These are phyloP conservation scores for Apiospora phragmitis DNA, from an alignment of 2,329 filamentous ascomycete species.

Conservation along the genomic window DNA sequence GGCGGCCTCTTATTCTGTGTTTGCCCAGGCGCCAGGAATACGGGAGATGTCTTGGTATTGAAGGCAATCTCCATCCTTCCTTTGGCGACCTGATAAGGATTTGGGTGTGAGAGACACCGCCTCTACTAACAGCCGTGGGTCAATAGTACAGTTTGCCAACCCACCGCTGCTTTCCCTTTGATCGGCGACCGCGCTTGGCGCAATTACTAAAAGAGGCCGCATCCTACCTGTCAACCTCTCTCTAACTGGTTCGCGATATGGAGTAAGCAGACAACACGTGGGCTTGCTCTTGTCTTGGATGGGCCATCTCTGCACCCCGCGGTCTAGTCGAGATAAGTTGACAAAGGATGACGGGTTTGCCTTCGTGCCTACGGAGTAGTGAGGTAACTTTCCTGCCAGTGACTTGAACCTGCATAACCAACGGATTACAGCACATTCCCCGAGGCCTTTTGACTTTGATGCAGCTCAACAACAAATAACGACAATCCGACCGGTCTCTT, in stretches of 20 bases:
- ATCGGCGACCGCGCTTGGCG: background rate
- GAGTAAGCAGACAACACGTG: background rate
- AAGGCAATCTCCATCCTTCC: background rate
- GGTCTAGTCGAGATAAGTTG: background rate
- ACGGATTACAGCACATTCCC: background rate
- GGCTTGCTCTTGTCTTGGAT: background rate
- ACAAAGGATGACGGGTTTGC: background rate
- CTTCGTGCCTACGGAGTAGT: background rate
- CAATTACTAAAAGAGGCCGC: background rate
- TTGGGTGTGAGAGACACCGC: background rate
- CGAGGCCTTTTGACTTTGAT: background rate
- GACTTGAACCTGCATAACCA: background rate
- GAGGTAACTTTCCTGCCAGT: background rate
- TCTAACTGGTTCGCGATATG: background rate
- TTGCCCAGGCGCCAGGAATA: background rate
- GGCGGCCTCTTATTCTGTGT: background rate
- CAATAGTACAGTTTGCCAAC: background rate
- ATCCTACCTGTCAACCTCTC: background rate
- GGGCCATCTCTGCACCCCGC: background rate
- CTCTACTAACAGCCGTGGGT: background rate
- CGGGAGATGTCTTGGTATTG: background rate
- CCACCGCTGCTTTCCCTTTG: background rate
- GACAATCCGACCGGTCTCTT: background rate
- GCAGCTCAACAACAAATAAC: background rate
- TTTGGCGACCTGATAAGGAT: background rate